Evolutionary conservation across 1,284 basidiomycete species (phyloP).

Genomic region (Ceraceosorus guamensis): DNA sequence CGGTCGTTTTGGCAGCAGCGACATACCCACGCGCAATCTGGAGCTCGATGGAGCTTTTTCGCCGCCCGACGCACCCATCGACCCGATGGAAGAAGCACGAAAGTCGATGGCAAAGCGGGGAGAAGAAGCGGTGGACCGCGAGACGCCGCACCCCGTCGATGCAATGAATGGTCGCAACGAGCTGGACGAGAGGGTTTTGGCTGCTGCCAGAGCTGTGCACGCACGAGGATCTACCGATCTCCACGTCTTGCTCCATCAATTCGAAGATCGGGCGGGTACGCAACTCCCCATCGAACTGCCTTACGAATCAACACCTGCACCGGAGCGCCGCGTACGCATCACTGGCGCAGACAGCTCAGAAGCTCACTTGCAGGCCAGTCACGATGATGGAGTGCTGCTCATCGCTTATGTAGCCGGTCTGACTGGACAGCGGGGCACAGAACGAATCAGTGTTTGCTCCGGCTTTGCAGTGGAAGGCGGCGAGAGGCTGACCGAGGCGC

Average conservation of each 20-base stretch:
- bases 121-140: slow-evolving; percentile 19
- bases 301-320: slow-evolving; percentile 35
- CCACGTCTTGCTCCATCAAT: slow-evolving; percentile 11
- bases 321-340: slow-evolving; percentile 24
- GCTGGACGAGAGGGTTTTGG: slow-evolving; percentile 34
- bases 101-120: slow-evolving; percentile 21
- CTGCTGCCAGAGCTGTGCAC: slow-evolving; percentile 18
- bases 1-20: slow-evolving; percentile 20
- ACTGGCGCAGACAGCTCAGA: slow-evolving; percentile 29
- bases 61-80: neutral
- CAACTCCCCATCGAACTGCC: slow-evolving; percentile 41
- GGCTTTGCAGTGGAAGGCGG: slow-evolving; percentile 57
- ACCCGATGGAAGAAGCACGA: slow-evolving; percentile 1
- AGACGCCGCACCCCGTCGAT: slow-evolving; percentile 35
- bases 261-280: slow-evolving; percentile 19
- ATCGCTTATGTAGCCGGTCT: slow-evolving; percentile 57
- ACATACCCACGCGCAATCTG: slow-evolving; percentile 23
- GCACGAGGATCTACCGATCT: neutral
- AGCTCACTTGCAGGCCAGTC: slow-evolving; percentile 23
- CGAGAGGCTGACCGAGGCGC: slow-evolving; percentile 11
- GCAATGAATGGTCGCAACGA: slow-evolving; percentile 32
- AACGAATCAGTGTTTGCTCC: slow-evolving; percentile 58
- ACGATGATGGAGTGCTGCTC: slow-evolving; percentile 53
- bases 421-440: slow-evolving; percentile 46
- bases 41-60: slow-evolving; percentile 18